Percentiles rank a stretch among this genome's conserved stretches.
phyloP scores from a whole-genome alignment of 2,329 filamentous ascomycete genomes.

The Macroventuria anomochaeta region DNA sequence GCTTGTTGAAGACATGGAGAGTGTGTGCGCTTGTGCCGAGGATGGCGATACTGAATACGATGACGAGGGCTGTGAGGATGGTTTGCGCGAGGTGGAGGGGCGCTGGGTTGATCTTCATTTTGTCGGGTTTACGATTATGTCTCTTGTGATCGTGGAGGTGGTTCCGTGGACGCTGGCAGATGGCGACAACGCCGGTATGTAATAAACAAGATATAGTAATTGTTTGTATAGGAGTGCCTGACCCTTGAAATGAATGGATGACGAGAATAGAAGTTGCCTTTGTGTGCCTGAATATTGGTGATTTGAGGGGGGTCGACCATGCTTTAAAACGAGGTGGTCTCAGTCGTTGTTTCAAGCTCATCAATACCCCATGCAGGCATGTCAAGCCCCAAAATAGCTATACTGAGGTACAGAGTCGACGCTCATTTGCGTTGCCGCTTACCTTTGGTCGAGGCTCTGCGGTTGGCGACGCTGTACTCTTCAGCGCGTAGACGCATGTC shows the following conservation, averaged over 20 bases:
- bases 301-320: conserved; percentile 31
- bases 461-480: conserved; percentile 12
- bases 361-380: conserved; percentile 10
- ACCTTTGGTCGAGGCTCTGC: conserved; percentile 10
- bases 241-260: conserved; percentile 30
- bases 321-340: conserved; percentile 46
- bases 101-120: conserved; percentile 48
- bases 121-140: conserved; percentile 6
- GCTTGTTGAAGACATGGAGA: conserved; percentile 52
- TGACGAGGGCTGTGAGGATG: conserved; percentile 44
- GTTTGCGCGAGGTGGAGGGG: conserved; percentile 46
- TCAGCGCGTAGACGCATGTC: conserved; percentile 38
- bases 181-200: conserved; percentile 1
- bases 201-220: background rate
- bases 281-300: conserved; percentile 27
- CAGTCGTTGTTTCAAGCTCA: conserved; percentile 38
- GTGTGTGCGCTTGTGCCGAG: conserved; percentile 53
- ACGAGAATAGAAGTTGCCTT: conserved; percentile 21
- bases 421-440: conserved; percentile 34
- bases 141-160: background rate
- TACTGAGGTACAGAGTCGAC: conserved; percentile 16
- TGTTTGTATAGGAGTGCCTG: conserved; percentile 35
- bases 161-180: background rate
- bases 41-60: conserved; percentile 51
- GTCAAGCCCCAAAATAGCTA: conserved; percentile 28